Evolutionary conservation across 352 stramenopile genomes (phyloP), one percentile per base, ranked within the genome.

Genomic region (Pythium biforme): DNA sequence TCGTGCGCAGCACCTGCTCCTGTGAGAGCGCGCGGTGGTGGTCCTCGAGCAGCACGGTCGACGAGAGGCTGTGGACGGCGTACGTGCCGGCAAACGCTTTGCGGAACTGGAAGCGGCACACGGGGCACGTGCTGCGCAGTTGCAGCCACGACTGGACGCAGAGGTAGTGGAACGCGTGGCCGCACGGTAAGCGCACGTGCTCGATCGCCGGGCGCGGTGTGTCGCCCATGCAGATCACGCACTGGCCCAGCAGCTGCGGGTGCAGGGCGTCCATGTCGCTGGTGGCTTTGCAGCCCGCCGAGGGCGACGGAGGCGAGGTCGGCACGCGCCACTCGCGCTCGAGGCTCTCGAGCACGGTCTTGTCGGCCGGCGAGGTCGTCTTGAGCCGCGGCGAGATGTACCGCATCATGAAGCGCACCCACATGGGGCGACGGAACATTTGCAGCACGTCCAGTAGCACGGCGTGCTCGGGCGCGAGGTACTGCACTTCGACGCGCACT

Each of bases 71-170:
- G 29, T 72, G 80, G 23, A 87, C 70, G 20, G 71, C 68, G 52
- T 76, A 89, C n/a, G 56, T 76, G n/a, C 77, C 77, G 5, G 69
- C 54, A 46, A 89, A 85, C 26, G 76, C 72, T 56, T 84, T 83
- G 23, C 62, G 66, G 52, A 97, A 84, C 71, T 97, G 87, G 64
- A 85, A 86, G 59, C 96, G 94, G 63, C 92, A 98, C 49, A 97
- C 83, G 19, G 92, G 93, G 70, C 95, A 99, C 54, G 89, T 95
- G 59, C 77, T 81, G 61, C 97, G 88, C 64, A 81, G 90, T 31
- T 89, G 65, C 25, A 97, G 84, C 94, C 95, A 99, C 9, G 83
- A 88, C 51, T 86, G 72, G 55, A 99, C 84, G 72, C 95, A 99
- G 45, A 88, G 80, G 50, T 73, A 69, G 69, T 98, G 93, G 75